Percentiles rank a stretch among this genome's conserved stretches.
Conservation (phyloP, 805 yeast genomes). For the Metschnikowia aberdeeniae region DNA sequence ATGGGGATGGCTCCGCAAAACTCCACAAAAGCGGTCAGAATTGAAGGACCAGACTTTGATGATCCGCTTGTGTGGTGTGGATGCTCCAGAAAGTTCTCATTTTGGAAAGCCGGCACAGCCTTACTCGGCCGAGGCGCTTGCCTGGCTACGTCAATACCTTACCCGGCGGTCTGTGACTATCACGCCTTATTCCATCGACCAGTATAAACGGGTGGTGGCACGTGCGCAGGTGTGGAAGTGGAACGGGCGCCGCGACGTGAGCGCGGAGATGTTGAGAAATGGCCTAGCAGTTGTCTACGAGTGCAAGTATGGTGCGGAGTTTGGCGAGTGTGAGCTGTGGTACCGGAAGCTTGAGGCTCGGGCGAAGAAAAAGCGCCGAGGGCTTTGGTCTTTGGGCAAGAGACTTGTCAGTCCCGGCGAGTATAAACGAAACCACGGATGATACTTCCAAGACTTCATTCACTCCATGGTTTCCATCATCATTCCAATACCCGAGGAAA, state of each 20-base stretch:
- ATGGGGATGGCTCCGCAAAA: slow-evolving; percentile 84
- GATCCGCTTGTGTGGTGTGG: slow-evolving; percentile 85
- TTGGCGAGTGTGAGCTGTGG: slow-evolving; percentile 66
- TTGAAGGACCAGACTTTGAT: slow-evolving; percentile 67
- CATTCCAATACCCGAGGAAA: not conserved
- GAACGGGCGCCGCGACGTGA: slow-evolving; percentile 69
- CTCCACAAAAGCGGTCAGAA: slow-evolving; percentile 50
- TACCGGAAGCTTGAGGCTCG: slow-evolving; percentile 57
- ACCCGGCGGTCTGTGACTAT: slow-evolving; percentile 67
- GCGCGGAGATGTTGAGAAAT: slow-evolving; percentile 77
- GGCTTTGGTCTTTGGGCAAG: slow-evolving; percentile 63
- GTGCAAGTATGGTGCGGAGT: slow-evolving; percentile 74
- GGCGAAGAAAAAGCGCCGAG: slow-evolving; percentile 55
- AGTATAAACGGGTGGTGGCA: slow-evolving; percentile 84
- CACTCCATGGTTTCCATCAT: not conserved
- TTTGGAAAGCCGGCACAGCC: slow-evolving; percentile 94
- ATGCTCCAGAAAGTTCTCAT: slow-evolving; percentile 95
- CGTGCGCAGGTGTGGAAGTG: slow-evolving; percentile 59
- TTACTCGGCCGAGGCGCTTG: slow-evolving; percentile 74
- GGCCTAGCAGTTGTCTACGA: slow-evolving; percentile 91
- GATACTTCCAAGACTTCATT: not conserved
- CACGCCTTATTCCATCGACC: slow-evolving; percentile 79
- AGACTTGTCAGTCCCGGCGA: slow-evolving; percentile 71
- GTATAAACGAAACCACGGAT: slow-evolving; percentile 45
- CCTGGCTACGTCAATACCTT: slow-evolving; percentile 66